These are phyloP conservation scores for Curvularia lunata DNA, from an alignment of 2,329 filamentous ascomycete species.

Conservation along the genomic window DNA sequence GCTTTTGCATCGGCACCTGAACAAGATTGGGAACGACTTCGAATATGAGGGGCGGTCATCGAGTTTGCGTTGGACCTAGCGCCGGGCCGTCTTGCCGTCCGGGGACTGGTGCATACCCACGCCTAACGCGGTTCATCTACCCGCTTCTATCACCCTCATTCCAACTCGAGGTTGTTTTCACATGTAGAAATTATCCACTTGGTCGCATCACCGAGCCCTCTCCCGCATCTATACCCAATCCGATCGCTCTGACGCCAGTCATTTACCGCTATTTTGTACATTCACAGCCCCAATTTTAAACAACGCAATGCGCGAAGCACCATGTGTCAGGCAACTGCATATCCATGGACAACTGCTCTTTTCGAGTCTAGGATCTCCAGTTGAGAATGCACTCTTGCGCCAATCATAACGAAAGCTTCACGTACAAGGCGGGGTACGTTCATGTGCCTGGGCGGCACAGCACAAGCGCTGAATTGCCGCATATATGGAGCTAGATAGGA, in stretches of 20 bases:
- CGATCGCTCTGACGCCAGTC: not conserved
- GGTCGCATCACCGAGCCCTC: not conserved
- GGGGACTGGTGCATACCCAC: not conserved
- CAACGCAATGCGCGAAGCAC: not conserved
- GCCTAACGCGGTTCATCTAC: not conserved
- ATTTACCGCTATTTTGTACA: not conserved
- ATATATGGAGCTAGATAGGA: not conserved
- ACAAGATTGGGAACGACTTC: not conserved
- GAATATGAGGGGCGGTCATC: not conserved
- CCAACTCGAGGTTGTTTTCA: not conserved
- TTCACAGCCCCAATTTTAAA: not conserved
- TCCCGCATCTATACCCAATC: too few relatives aligned
- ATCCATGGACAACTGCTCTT: not conserved
- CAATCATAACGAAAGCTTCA: not conserved
- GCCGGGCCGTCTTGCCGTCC: constrained; percentile 6
- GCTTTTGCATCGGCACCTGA: not conserved
- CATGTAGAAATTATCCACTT: not conserved
- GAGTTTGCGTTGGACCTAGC: not conserved
- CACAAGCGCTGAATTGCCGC: not conserved
- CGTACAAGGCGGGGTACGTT: not conserved
- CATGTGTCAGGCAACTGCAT: not conserved
- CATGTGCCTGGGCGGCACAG: not conserved
- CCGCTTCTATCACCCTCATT: not conserved
- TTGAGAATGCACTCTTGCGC: not conserved
- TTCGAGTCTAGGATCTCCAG: not conserved